Conservation (phyloP, 2,329 filamentous ascomycete genomes). For the Scedosporium apiospermum region DNA sequence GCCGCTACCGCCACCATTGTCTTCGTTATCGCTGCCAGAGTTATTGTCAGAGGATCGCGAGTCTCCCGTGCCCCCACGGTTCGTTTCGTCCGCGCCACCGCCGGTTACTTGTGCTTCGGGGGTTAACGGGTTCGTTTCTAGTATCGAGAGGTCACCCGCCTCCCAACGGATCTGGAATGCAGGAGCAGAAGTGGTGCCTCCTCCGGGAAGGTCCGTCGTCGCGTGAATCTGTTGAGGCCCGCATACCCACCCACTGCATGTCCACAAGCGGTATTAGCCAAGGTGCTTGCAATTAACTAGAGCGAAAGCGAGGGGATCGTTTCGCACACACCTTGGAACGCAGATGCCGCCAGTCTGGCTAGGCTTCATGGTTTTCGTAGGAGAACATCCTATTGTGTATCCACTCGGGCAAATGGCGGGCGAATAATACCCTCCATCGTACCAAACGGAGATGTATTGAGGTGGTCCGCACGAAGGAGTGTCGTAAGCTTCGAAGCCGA, state of each 20-base stretch:
- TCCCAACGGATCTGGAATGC: slow-evolving; percentile 7
- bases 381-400: slow-evolving; percentile 2
- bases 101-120: not conserved
- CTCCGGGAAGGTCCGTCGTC: not conserved
- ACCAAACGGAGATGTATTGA: slow-evolving; percentile 4
- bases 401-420: slow-evolving; percentile 5
- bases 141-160: not conserved
- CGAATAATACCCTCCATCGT: slow-evolving; percentile 5
- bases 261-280: not conserved
- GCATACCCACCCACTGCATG: not conserved
- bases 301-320: not conserved
- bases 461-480: not conserved
- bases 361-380: not conserved
- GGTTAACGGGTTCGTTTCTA: slow-evolving; percentile 4
- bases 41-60: not conserved
- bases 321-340: not conserved
- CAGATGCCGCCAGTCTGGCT: slow-evolving; percentile 2
- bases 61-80: not conserved
- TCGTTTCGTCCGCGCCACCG: not conserved
- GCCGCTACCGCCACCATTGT: not conserved
- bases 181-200: not conserved
- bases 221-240: not conserved
- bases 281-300: not conserved
- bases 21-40: not conserved
- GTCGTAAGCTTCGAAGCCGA: slow-evolving; percentile 3